phyloP scores from a whole-genome alignment of 1,284 basidiomycete genomes.

The Amylostereum areolatum region DNA sequence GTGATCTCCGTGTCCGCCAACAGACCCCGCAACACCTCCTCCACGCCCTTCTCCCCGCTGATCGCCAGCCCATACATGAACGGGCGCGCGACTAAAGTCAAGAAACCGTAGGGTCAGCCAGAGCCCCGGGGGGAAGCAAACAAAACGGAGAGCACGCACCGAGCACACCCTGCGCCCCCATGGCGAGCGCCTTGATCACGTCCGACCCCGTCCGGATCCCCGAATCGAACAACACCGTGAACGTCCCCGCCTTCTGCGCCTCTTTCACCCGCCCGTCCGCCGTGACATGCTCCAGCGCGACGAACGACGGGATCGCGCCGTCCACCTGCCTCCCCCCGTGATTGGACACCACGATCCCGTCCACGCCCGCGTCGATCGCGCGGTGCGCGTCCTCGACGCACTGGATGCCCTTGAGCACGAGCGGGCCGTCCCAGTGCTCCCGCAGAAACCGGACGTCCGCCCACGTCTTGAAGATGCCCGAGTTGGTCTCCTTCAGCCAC shows the following conservation, averaged over 20 bases:
- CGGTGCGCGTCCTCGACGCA: constrained; percentile 60
- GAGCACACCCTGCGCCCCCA: constrained; percentile 62
- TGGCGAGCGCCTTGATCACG: constrained; percentile 69
- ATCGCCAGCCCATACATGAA: constrained; percentile 50
- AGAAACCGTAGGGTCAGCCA: background rate
- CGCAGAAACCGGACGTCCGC: constrained; percentile 57
- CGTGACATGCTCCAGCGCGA: constrained; percentile 60
- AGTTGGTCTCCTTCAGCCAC: constrained; percentile 54
- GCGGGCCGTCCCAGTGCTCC: constrained; percentile 63
- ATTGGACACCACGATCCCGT: constrained; percentile 79
- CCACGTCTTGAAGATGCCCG: constrained; percentile 57
- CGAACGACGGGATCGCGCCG: constrained; percentile 67
- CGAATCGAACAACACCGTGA: constrained; percentile 76
- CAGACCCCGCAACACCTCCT: constrained; percentile 43
- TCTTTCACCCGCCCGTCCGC: constrained; percentile 48
- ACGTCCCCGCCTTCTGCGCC: constrained; percentile 50
- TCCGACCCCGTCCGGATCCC: constrained; percentile 74
- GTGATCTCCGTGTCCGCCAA: constrained; percentile 53
- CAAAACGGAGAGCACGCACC: constrained; percentile 34
- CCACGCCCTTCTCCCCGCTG: constrained; percentile 47
- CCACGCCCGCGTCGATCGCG: constrained; percentile 57
- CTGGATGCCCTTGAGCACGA: constrained; percentile 70
- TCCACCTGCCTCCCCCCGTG: constrained; percentile 83
- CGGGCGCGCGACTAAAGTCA: constrained; percentile 34
- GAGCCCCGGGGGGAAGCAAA: background rate